phyloP scores from a whole-genome alignment of 495 filamentous ascomycete genomes.

The Aspergillus coremiiformis region DNA sequence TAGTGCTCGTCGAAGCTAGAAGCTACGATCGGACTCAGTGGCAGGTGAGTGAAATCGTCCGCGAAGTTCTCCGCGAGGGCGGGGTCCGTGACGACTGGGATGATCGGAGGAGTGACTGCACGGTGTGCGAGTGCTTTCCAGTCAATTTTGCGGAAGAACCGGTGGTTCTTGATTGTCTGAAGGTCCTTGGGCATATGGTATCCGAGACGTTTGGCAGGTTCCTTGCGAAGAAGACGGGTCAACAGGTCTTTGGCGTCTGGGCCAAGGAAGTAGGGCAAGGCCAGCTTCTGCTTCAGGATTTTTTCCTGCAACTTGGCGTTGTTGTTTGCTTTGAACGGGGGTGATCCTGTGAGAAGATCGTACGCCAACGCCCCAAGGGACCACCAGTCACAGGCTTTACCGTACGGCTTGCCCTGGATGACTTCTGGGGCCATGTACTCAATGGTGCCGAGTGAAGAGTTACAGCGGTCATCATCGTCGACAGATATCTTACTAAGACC shows the following conservation, averaged over 20 bases:
- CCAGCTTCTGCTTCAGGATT: slow-evolving; percentile 84
- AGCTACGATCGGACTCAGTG: slow-evolving; percentile 63
- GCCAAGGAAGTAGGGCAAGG: slow-evolving; percentile 78
- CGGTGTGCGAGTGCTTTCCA: slow-evolving; percentile 75
- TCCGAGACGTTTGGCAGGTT: slow-evolving; percentile 81
- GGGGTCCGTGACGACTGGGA: slow-evolving; percentile 87
- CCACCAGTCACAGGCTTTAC: slow-evolving; percentile 97
- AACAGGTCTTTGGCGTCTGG: slow-evolving; percentile 90
- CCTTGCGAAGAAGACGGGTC: slow-evolving; percentile 80
- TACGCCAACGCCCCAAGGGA: slow-evolving; percentile 86
- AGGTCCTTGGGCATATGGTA: slow-evolving; percentile 84
- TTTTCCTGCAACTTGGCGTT: slow-evolving; percentile 87
- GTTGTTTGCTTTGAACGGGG: slow-evolving; percentile 86
- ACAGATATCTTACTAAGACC: slow-evolving; percentile 93
- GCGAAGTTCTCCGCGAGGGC: slow-evolving; percentile 94
- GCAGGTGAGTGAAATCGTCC: slow-evolving; percentile 74
- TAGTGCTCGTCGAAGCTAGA: slow-evolving; percentile 30
- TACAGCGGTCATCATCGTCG: slow-evolving; percentile 68
- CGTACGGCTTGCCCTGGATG: slow-evolving; percentile 71
- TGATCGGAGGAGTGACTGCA: slow-evolving; percentile 78
- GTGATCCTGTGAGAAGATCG: slow-evolving; percentile 83
- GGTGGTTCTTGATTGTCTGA: slow-evolving; percentile 77
- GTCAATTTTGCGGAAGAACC: slow-evolving; percentile 94
- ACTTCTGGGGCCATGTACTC: slow-evolving; percentile 99
- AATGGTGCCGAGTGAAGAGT: slow-evolving; percentile 78